A percentile compares a stretch with the other conserved stretches of the same genome.
Evolutionary conservation across 2,329 filamentous ascomycete species (phyloP).

Genomic region (Venturia asperata): DNA sequence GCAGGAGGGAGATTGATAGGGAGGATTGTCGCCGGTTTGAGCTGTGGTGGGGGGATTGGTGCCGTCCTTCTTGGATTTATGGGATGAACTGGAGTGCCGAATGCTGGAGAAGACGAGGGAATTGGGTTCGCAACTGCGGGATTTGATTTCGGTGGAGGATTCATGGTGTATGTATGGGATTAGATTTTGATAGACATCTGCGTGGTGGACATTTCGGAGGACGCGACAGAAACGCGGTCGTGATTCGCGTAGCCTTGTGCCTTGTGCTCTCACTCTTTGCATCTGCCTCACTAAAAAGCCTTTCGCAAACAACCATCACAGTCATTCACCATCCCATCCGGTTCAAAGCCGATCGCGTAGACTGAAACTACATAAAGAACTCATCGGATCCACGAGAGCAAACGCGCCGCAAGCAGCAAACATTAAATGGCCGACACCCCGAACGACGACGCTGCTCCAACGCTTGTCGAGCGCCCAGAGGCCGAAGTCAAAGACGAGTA

Average conservation of each 20-base stretch:
- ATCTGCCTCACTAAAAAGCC: not conserved
- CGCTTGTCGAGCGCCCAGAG: slow-evolving; percentile 34
- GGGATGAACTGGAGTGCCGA: slow-evolving; percentile 78
- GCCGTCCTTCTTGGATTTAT: slow-evolving; percentile 49
- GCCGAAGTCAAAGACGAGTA: not conserved
- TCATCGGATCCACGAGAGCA: not conserved
- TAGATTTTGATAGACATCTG: not conserved
- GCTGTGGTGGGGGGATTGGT: slow-evolving; percentile 39
- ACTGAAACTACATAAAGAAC: not conserved
- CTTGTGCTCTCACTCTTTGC: not conserved
- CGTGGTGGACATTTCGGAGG: not conserved
- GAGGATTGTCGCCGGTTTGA: slow-evolving; percentile 52
- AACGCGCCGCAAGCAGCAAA: not conserved
- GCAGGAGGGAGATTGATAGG: slow-evolving; percentile 84
- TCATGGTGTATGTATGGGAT: not conserved
- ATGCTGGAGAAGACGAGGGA: slow-evolving; percentile 83
- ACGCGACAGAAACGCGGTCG: slow-evolving; percentile 11
- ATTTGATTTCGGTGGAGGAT: not conserved
- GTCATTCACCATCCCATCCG: not conserved
- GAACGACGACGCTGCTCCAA: slow-evolving; percentile 28
- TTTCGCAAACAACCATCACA: not conserved
- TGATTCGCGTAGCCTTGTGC: not conserved
- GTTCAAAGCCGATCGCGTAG: not conserved
- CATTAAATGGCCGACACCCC: slow-evolving; percentile 18
- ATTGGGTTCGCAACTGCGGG: slow-evolving; percentile 47